These are phyloP conservation scores for Amoebophrya sp. DNA, from an alignment of 169 alveolate genomes.

Conservation along the genomic window DNA sequence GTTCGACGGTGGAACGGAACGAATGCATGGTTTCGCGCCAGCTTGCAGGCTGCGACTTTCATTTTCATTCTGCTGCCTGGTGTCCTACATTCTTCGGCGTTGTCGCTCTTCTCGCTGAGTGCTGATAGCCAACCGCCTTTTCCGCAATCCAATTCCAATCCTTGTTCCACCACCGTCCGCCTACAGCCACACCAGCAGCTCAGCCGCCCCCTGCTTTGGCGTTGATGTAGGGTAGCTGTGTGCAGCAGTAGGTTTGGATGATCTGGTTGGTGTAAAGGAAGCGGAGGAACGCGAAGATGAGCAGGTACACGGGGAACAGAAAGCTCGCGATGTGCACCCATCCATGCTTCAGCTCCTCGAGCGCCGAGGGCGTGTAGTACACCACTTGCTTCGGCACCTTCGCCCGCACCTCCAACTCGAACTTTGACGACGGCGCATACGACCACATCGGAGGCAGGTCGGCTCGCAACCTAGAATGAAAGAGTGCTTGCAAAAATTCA, in stretches of 20 bases:
- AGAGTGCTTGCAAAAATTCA: too few relatives aligned
- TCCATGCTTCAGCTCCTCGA: background rate
- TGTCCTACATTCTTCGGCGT: too few relatives aligned
- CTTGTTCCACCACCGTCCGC: too few relatives aligned
- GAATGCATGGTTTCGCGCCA: too few relatives aligned
- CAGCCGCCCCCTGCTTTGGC: background rate
- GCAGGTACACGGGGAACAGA: background rate
- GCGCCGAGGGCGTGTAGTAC: background rate
- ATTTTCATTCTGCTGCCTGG: too few relatives aligned
- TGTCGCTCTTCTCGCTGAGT: too few relatives aligned
- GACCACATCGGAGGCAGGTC: background rate
- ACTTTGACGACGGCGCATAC: background rate
- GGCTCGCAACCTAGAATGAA: background rate
- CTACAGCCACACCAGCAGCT: too few relatives aligned
- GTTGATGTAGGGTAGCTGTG: background rate
- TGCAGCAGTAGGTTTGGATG: background rate
- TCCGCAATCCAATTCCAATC: too few relatives aligned
- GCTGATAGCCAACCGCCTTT: too few relatives aligned
- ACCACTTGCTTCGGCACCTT: background rate
- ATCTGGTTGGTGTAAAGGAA: background rate
- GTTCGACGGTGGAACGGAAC: too few relatives aligned
- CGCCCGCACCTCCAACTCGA: background rate
- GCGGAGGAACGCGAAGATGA: background rate
- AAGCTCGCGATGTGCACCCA: background rate
- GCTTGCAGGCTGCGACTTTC: too few relatives aligned